These are phyloP conservation scores for Globisporangium orthogonon DNA, from an alignment of 352 stramenopile species.

Conservation along the genomic window DNA sequence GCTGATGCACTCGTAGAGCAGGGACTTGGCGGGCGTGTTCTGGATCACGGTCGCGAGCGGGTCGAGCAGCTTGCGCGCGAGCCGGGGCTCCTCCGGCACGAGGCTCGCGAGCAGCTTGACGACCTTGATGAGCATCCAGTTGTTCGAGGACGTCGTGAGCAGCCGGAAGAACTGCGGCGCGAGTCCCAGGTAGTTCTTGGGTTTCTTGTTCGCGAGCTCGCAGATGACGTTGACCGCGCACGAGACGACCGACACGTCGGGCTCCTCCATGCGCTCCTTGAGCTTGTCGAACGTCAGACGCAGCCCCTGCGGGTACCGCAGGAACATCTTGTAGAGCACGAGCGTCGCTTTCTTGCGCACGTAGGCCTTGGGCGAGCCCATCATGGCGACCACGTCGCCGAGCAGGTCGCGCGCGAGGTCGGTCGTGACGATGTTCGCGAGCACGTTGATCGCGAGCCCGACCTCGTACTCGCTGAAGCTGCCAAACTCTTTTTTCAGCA, in stretches of 20 bases:
- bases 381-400: conserved; percentile 88
- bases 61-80: conserved; percentile 97
- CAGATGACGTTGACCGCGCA: conserved; percentile 99
- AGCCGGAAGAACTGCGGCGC: conserved; percentile 98
- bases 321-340: conserved; percentile 98
- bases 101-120: conserved; percentile 98
- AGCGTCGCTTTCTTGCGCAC: conserved; percentile 98
- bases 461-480: conserved; percentile 93
- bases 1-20: conserved; percentile 97
- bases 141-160: conserved; percentile 97
- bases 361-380: conserved; percentile 93
- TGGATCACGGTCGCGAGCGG: conserved; percentile 96
- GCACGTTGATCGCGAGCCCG: conserved; percentile 96
- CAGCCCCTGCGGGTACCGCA: conserved; percentile 97
- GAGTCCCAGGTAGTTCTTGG: conserved; percentile 97
- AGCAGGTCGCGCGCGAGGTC: conserved; percentile 94
- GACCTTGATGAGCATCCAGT: conserved; percentile 99
- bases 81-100: conserved; percentile 95
- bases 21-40: conserved; percentile 96
- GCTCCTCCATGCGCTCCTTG: conserved; percentile 95
- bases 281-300: conserved; percentile 97
- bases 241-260: conserved; percentile 93
- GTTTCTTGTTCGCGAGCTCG: conserved; percentile 98
- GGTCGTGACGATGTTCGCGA: conserved; percentile 98
- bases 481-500: conserved; percentile 97